Evolutionary conservation across 2,329 filamentous ascomycete genomes (phyloP), one percentile per base, ranked within the genome.

Genomic region (Talaromyces sp.): DNA sequence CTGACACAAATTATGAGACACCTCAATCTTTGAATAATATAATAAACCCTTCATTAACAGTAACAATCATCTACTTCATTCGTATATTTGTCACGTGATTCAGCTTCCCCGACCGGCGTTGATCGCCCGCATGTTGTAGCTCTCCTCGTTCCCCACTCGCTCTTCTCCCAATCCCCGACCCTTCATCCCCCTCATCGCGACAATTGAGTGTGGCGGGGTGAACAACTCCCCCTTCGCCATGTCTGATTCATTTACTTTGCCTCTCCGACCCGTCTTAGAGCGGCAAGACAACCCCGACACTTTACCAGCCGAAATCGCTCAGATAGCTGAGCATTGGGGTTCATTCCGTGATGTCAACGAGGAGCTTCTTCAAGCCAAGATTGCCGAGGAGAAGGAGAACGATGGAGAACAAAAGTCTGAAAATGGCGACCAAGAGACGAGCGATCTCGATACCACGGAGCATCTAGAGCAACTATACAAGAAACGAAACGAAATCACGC

Each of bases 311-410:
- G 87, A 93, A 62, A 91, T 97, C 61, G 77, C 82, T 52, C 90
- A 92, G 61, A 87, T 96, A 65, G 89, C 91, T 62, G 73, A 78
- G 39, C 86, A 95, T 65, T 86, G 89, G 55, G 90, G 90, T 13
- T 89, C 90, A 20, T 95, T 97, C 69, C 87, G 90, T 54, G 81
- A 86, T 62, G 80, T 97, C 58, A 90, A 86, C 45, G 89, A 96
- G 70, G 81, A 85, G 46, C 82, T 85, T 39, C 76, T 97, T 33
- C 82, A 81, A 45, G 82, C 86, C 32, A 87, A 94, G 65, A 86
- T 94, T 16, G 74, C 76, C 35, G 73, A 72, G 7, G 70, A 72
- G 41, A 79, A 76, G 24, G 79, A 80, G 8, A 74, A 75, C 27
- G 77, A 76, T 27, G 77, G 75, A 1, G 76, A 80, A 3, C 72